These are phyloP conservation scores for Xylaria sp. DNA, from an alignment of 2,329 filamentous ascomycete species.

Conservation along the genomic window DNA sequence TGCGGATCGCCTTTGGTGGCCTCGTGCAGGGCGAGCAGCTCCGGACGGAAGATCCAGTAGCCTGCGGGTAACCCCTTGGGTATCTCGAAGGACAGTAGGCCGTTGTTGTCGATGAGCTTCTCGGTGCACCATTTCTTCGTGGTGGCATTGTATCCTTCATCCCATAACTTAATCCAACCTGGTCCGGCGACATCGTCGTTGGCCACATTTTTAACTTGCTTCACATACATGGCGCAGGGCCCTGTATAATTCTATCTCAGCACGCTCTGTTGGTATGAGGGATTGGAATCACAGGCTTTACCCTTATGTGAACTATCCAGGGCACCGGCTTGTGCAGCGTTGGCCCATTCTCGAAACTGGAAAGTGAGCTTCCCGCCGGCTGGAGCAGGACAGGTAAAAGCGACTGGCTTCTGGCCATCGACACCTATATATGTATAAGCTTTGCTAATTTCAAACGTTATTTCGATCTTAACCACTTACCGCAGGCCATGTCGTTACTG, in stretches of 20 bases:
- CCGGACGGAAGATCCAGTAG: slow-evolving; percentile 77
- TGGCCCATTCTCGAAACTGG: slow-evolving; percentile 71
- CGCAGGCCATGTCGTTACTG: slow-evolving; percentile 76
- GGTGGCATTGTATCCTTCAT: slow-evolving; percentile 70
- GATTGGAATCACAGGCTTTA: not conserved
- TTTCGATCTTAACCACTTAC: slow-evolving; percentile 55
- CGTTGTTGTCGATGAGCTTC: slow-evolving; percentile 72
- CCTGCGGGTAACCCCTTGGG: slow-evolving; percentile 71
- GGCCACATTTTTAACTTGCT: slow-evolving; percentile 70
- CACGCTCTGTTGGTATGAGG: slow-evolving; percentile 44
- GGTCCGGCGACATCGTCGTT: slow-evolving; percentile 65
- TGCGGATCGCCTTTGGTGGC: slow-evolving; percentile 71
- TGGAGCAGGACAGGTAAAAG: slow-evolving; percentile 60
- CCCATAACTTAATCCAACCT: slow-evolving; percentile 84
- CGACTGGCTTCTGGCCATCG: slow-evolving; percentile 58
- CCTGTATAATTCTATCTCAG: slow-evolving; percentile 61
- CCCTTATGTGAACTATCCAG: slow-evolving; percentile 63
- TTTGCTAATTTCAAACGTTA: slow-evolving; percentile 43
- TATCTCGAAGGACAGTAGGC: slow-evolving; percentile 70
- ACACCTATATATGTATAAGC: slow-evolving; percentile 52
- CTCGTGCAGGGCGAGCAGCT: slow-evolving; percentile 75
- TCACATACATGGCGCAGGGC: slow-evolving; percentile 79
- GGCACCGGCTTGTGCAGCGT: slow-evolving; percentile 63
- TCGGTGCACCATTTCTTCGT: slow-evolving; percentile 75
- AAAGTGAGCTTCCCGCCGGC: slow-evolving; percentile 71